phyloP scores from a whole-genome alignment of 148 eudicot genomes.

The Polygonum maritimum region DNA sequence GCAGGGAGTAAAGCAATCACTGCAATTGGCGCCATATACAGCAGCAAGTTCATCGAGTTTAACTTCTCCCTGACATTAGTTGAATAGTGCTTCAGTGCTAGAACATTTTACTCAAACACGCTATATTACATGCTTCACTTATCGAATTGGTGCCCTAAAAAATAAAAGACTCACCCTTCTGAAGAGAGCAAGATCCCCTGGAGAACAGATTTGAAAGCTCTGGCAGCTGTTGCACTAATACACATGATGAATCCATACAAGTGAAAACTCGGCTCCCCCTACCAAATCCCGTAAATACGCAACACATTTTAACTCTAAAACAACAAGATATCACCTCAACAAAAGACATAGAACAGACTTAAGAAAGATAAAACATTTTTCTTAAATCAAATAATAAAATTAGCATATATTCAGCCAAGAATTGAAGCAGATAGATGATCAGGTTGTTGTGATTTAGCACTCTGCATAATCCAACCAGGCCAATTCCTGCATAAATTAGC shows the following conservation, averaged over 20 bases:
- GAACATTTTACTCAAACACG: background rate
- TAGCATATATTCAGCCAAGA: background rate
- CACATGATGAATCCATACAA: conserved; percentile 97
- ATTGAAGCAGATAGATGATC: no score
- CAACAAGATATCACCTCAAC: background rate
- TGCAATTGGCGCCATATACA: conserved; percentile 93
- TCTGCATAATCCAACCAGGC: background rate
- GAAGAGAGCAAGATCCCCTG: conserved; percentile 91
- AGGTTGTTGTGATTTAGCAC: background rate
- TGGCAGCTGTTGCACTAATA: conserved; percentile 93
- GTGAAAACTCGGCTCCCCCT: conserved; percentile 99
- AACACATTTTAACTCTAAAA: background rate
- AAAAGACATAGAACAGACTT: background rate
- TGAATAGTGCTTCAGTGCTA: background rate
- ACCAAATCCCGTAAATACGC: conserved; percentile 21
- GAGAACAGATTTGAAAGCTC: conserved; percentile 96
- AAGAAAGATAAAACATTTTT: background rate
- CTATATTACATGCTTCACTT: background rate
- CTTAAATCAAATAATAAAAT: background rate
- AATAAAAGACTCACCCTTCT: conserved; percentile 56
- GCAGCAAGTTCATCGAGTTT: conserved; percentile 90
- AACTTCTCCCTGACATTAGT: conserved; percentile 67
- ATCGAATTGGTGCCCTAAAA: background rate
- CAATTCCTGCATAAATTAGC: background rate
- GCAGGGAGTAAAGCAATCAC: conserved; percentile 77